A percentile compares a stretch with the other conserved stretches of the same genome.
Conservation (phyloP, 345 rosid species). For the Populus nigra region DNA sequence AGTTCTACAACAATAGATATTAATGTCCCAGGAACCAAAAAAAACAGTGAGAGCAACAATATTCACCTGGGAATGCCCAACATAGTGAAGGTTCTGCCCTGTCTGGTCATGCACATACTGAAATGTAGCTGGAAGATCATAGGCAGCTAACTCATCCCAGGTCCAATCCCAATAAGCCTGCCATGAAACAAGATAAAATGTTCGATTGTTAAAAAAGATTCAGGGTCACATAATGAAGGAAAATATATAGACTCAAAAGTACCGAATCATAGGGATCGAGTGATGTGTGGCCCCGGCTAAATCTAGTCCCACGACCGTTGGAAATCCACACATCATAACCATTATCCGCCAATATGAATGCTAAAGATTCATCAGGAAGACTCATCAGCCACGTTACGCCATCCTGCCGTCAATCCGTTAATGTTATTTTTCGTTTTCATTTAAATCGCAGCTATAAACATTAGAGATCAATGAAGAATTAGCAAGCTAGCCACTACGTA, state of each 20-base stretch:
- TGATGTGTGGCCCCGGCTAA: constrained; percentile 36
- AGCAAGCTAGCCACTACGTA: not conserved
- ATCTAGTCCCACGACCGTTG: constrained; percentile 40
- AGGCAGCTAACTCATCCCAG: constrained; percentile 31
- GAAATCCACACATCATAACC: constrained; percentile 50
- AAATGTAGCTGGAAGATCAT: constrained; percentile 29
- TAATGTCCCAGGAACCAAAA: too few species aligned
- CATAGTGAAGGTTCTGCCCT: constrained; percentile 30
- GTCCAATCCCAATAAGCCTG: constrained; percentile 38
- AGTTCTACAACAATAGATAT: not conserved
- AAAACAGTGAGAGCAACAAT: not conserved
- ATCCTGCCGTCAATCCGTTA: constrained; percentile 25
- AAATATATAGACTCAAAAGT: not conserved
- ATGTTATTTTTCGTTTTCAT: not conserved
- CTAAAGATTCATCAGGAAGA: constrained; percentile 30
- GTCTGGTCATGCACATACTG: constrained; percentile 24
- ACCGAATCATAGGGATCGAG: constrained; percentile 32
- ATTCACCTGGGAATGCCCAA: constrained; percentile 30
- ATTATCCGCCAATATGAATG: constrained; percentile 38
- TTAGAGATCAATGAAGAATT: not conserved
- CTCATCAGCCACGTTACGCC: constrained; percentile 37
- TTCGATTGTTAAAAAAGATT: not conserved
- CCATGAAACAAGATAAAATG: not conserved
- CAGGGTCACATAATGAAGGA: not conserved
- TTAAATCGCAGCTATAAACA: not conserved